Conservation (phyloP, 2,329 filamentous ascomycete species). For the Curvularia hawaiiensis region DNA sequence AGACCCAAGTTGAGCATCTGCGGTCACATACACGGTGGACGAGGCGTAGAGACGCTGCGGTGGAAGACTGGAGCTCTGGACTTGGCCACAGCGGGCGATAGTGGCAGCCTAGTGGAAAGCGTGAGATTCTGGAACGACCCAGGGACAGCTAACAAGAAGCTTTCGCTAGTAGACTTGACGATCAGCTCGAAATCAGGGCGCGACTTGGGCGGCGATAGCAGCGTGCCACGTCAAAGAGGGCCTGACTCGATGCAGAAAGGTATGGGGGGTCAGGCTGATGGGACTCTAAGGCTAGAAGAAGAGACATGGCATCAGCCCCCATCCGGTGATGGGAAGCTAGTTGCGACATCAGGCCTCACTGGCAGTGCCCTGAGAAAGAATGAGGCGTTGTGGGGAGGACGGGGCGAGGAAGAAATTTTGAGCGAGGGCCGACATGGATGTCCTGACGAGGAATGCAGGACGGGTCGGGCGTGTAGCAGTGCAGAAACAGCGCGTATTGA, state of each 20-base stretch:
- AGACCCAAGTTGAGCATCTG: constrained; percentile 70
- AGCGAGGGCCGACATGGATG: constrained; percentile 26
- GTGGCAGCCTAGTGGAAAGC: constrained; percentile 51
- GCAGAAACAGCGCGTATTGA: constrained; percentile 56
- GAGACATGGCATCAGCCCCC: constrained; percentile 18
- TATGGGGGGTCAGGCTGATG: constrained; percentile 28
- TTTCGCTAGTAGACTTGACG: constrained; percentile 68
- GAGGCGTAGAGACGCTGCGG: constrained; percentile 66
- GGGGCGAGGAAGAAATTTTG: constrained; percentile 1
- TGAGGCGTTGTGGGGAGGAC: constrained; percentile 29
- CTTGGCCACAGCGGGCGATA: constrained; percentile 4
- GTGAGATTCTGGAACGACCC: constrained; percentile 64
- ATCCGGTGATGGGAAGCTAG: constrained; percentile 28
- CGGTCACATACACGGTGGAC: constrained; percentile 72
- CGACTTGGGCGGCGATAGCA: constrained; percentile 36
- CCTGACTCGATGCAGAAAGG: constrained; percentile 17
- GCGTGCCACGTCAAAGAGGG: constrained; percentile 34
- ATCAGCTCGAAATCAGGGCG: constrained; percentile 42
- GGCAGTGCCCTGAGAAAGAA: constrained; percentile 22
- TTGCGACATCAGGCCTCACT: constrained; percentile 29
- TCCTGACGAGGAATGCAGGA: not conserved
- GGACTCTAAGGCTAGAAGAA: constrained; percentile 4
- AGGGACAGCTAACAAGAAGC: constrained; percentile 61
- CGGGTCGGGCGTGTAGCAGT: constrained; percentile 13
- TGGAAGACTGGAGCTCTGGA: constrained; percentile 57